Base-by-base conservation (phyloP, 306 rosid genomes). In the Cicer yamashitae region DNA sequence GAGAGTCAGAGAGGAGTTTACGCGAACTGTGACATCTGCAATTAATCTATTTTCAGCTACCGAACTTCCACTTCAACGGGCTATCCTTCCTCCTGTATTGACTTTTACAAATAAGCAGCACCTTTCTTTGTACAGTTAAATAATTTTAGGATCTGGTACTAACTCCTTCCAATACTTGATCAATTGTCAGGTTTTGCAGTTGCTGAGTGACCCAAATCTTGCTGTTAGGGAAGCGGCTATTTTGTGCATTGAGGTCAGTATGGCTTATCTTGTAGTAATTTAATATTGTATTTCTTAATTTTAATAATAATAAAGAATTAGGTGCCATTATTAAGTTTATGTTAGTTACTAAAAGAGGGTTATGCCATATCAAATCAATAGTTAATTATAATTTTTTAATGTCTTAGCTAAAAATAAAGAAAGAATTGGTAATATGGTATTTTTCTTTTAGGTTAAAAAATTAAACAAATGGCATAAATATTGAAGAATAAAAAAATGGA, bases 1-100 rank as follows among this genome's bases (percentile, higher is more conserved):
- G 99, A 92, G 98, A 85, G 96, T 92, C 17, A 81, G 99, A 71
- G 99, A 92, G 87, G 99, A 96, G 86, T 96, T 96, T 76, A 89
- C 93, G 5, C 88, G 99, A 45, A 96, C 99, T 3, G 99, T 96
- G 63, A 92, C 98, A 7, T 86, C 98, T 45, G 98, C 98, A 65
- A 92, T 92, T 73, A 87, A 88, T 59, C 91, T 96, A 75, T 96
- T 96, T 86, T 84, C 99, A 12, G 75, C 99, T 44, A 90, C 99
- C 0, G 99, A 96, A 86, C 99, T 96, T 75, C 89, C 98, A 10
- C 98, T 96, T 81, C 99, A 92, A 80, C 91, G 99, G 20, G 89
- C 88, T 68, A 91, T 92, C 61, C 97, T 96, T 79, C 97, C 98
- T 67, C 88, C 96, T 22, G 99, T 96, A 90, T 54, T 77, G 62